These are phyloP conservation scores for Colletotrichum magnum DNA, from an alignment of 2,329 filamentous ascomycete species.

Conservation along the genomic window DNA sequence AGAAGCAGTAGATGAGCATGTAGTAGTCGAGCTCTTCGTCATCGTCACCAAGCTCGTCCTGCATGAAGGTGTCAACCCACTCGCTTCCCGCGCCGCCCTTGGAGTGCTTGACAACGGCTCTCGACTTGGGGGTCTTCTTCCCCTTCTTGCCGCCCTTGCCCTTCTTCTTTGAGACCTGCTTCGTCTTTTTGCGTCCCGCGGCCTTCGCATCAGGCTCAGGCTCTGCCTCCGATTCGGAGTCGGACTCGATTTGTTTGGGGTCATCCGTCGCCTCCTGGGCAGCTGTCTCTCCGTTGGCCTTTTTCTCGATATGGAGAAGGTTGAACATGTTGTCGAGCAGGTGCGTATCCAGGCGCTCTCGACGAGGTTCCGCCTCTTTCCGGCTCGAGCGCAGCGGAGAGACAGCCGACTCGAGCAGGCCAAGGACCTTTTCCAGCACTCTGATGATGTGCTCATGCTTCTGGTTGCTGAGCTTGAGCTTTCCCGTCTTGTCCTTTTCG, in stretches of 20 bases:
- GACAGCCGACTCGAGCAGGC: not conserved
- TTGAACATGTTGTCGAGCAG: not conserved
- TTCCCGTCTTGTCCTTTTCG: not conserved
- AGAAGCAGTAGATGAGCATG: constrained; percentile 11
- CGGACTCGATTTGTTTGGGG: not conserved
- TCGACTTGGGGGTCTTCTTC: not conserved
- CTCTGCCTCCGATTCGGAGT: not conserved
- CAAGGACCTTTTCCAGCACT: constrained; percentile 15
- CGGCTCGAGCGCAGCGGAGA: not conserved
- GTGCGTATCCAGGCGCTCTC: not conserved
- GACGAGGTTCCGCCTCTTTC: not conserved
- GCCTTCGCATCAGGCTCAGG: not conserved
- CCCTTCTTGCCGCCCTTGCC: constrained; percentile 3
- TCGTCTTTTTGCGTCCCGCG: not conserved
- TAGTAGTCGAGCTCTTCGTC: not conserved
- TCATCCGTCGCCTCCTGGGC: not conserved
- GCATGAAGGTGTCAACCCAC: constrained; percentile 2
- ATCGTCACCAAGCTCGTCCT: not conserved
- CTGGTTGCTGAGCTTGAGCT: constrained; percentile 6
- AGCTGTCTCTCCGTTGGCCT: not conserved
- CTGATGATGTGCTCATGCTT: constrained; percentile 20
- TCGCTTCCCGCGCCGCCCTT: not conserved
- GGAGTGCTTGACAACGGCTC: not conserved
- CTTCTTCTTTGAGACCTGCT: not conserved
- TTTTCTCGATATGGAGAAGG: not conserved